Percentiles rank a stretch among this genome's conserved stretches.
Conservation (phyloP, 2,329 filamentous ascomycete species). For the Sordariomycetes sp. region DNA sequence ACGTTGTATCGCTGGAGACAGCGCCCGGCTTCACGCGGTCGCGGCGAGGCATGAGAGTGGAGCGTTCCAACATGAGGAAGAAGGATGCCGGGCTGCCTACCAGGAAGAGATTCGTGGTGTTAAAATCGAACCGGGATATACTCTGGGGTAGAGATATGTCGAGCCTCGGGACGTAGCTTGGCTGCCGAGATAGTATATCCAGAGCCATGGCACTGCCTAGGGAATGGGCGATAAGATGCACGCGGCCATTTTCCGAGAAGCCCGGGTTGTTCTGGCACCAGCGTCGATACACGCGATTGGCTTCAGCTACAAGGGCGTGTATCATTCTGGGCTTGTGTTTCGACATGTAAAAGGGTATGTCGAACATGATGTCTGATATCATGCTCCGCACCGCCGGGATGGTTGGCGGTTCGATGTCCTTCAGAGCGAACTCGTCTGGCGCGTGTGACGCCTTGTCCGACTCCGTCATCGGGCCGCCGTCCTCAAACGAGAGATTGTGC, state of each 20-base stretch:
- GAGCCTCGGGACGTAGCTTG: constrained; percentile 53
- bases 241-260: constrained; percentile 69
- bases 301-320: constrained; percentile 74
- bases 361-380: constrained; percentile 96
- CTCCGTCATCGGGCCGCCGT: constrained; percentile 52
- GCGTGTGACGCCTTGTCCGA: constrained; percentile 42
- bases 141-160: constrained; percentile 29
- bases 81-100: constrained; percentile 86
- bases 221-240: constrained; percentile 89
- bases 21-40: constrained; percentile 67
- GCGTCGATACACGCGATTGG: constrained; percentile 87
- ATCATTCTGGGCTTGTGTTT: constrained; percentile 96
- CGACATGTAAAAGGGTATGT: constrained; percentile 96
- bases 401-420: constrained; percentile 85
- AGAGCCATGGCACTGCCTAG: constrained; percentile 91
- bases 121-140: constrained; percentile 71
- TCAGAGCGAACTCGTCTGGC: constrained; percentile 52
- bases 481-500: constrained; percentile 76
- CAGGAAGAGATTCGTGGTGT: constrained; percentile 81
- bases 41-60: constrained; percentile 60
- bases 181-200: constrained; percentile 83
- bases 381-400: constrained; percentile 88
- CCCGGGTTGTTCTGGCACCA: constrained; percentile 93
- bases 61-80: constrained; percentile 77
- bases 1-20: constrained; percentile 48